Evolutionary conservation across 495 filamentous ascomycete species (phyloP), one percentile per base, ranked within the genome.

Genomic region (Rostrohypoxylon terebratum): DNA sequence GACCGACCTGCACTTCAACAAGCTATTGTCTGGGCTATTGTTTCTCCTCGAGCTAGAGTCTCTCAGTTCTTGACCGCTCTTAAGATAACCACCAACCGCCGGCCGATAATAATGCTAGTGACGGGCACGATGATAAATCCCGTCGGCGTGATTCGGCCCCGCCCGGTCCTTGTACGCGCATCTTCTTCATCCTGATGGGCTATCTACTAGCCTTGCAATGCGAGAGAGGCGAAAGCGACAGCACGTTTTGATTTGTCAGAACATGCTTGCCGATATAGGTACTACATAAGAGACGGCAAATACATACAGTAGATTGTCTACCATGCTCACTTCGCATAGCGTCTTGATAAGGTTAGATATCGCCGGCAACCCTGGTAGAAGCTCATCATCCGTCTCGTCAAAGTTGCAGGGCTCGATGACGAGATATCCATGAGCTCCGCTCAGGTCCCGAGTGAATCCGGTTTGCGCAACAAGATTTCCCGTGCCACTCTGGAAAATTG

Each of bases 51-150:
- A 16, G 34, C 48, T 13, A 40, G 47, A 25, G n/a, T 58, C 3
- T 31, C 59, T 62, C 65, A 63, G 65, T 63, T 31, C 59, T 62
- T 68, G 68, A 71, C 68, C 72, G 72, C 72, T 53, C 64, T 53
- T 67, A 66, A 31, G 5, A 13, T 6, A 54, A 21, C 25, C 18
- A 14, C 33, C 57, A 55, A 61, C 55, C 59, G 40, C 60, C 45
- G 60, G 36, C 47, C 60, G 60, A 55, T 21, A 55, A 66, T 23
- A 38, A 69, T 51, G 42, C 59, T 53, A 64, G 44, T 33, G 6
- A 54, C 23, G 44, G 44, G 38, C 25, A 23, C 38, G 33, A 59
- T 38, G 54, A 58, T 71, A 64, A 68, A 58, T 64, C n/a, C 21
- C 45, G 53, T 63, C 63, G 63, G 68, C 42, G 28, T 62, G 63